A percentile compares a stretch with the other conserved stretches of the same genome.
Conservation (phyloP, 2,329 filamentous ascomycete species). For the Lasiodiplodia hormozganensis region DNA sequence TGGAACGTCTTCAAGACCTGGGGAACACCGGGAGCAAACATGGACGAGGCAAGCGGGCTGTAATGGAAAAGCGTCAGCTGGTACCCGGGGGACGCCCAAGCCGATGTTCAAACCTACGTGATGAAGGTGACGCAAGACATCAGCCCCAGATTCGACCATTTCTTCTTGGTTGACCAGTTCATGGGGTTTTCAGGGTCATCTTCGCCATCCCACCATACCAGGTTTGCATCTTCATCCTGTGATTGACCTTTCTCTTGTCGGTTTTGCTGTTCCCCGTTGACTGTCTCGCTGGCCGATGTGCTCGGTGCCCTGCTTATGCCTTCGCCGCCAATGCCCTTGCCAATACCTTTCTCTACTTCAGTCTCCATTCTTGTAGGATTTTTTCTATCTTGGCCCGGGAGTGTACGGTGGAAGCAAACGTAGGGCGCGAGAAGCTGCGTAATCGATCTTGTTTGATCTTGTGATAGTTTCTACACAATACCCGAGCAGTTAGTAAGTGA, state of each 20-base stretch:
- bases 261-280: neutral
- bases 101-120: constrained; percentile 36
- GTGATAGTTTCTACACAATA: too few species aligned
- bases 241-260: neutral
- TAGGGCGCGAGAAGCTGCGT: too few species aligned
- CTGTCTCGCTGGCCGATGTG: constrained; percentile 8
- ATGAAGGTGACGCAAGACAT: constrained; percentile 47
- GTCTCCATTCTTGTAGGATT: neutral
- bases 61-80: constrained; percentile 7
- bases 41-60: constrained; percentile 45
- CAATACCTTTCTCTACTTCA: neutral
- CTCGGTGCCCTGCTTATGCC: neutral
- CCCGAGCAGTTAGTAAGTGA: too few species aligned
- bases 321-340: neutral
- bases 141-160: constrained; percentile 45
- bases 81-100: too few species aligned
- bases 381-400: too few species aligned
- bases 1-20: constrained; percentile 43
- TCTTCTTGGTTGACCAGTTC: constrained; percentile 47
- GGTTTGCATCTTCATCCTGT: constrained; percentile 4
- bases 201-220: constrained; percentile 25
- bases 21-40: constrained; percentile 41
- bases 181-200: constrained; percentile 47
- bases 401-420: too few species aligned
- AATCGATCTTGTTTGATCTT: too few species aligned